These are phyloP conservation scores for Jatropha podagrica DNA, from an alignment of 441 rosid genomes.

Conservation along the genomic window DNA sequence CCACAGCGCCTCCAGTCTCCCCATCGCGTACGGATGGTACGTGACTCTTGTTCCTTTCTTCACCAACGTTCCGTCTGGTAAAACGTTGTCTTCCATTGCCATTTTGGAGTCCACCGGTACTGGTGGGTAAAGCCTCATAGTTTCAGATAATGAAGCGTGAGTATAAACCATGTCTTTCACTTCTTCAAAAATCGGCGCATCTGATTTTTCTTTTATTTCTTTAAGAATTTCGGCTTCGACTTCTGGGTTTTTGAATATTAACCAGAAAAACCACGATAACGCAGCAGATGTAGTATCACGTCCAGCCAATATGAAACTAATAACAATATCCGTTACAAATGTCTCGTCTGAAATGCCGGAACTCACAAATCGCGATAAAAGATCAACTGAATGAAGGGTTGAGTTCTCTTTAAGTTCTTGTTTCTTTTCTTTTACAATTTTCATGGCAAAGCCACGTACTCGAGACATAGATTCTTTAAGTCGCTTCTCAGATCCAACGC, in stretches of 20 bases:
- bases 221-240: slow-evolving; percentile 40
- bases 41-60: slow-evolving; percentile 40
- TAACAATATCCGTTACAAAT: slow-evolving; percentile 52
- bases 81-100: slow-evolving; percentile 39
- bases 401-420: slow-evolving; percentile 31
- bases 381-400: slow-evolving; percentile 40
- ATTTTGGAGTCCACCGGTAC: slow-evolving; percentile 41
- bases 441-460: slow-evolving; percentile 53
- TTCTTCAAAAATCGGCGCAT: slow-evolving; percentile 34
- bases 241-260: slow-evolving; percentile 41
- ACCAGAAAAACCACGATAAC: slow-evolving; percentile 77
- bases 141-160: slow-evolving; percentile 49
- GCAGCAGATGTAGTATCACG: slow-evolving; percentile 81
- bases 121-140: slow-evolving; percentile 59
- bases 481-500: slow-evolving; percentile 50
- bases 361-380: slow-evolving; percentile 56
- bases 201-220: slow-evolving; percentile 45
- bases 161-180: slow-evolving; percentile 52
- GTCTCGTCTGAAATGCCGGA: slow-evolving; percentile 51
- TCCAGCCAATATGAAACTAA: slow-evolving; percentile 69
- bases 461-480: slow-evolving; percentile 34
- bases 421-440: slow-evolving; percentile 51
- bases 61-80: slow-evolving; percentile 51
- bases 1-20: slow-evolving; percentile 47
- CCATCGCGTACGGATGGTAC: slow-evolving; percentile 59